A percentile compares a stretch with the other conserved stretches of the same genome.
These are phyloP conservation scores for Candida mattraensis DNA, from an alignment of 805 yeast genomes.

Conservation along the genomic window DNA sequence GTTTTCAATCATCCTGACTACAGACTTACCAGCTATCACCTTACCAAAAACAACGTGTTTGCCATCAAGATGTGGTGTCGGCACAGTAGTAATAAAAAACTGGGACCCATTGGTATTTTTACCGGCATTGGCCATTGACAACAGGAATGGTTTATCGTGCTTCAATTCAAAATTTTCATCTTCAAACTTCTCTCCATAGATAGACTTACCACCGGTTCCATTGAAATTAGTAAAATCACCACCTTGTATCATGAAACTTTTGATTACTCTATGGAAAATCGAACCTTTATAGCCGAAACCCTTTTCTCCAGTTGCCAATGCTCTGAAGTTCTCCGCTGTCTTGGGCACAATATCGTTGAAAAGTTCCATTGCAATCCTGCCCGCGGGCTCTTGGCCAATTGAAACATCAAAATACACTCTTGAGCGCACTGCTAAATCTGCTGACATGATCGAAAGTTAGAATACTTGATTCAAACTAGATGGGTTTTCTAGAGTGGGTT, in stretches of 20 bases:
- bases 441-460: constrained; percentile 10
- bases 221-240: constrained; percentile 80
- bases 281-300: constrained; percentile 80
- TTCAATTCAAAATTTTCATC: constrained; percentile 80
- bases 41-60: constrained; percentile 97
- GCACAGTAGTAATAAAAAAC: constrained; percentile 88
- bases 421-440: constrained; percentile 31
- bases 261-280: constrained; percentile 90
- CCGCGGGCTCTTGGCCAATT: constrained; percentile 65
- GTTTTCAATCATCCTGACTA: constrained; percentile 77
- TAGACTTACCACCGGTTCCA: constrained; percentile 82
- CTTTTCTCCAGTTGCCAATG: constrained; percentile 86
- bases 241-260: constrained; percentile 90
- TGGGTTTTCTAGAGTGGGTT: too few species aligned
- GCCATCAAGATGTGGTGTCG: constrained; percentile 92
- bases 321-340: constrained; percentile 87
- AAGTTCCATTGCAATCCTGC: constrained; percentile 78
- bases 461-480: too few species aligned
- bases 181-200: constrained; percentile 82
- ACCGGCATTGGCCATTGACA: constrained; percentile 97
- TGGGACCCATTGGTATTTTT: constrained; percentile 96
- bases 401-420: constrained; percentile 79
- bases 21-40: constrained; percentile 76
- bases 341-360: constrained; percentile 64
- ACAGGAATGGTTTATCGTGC: constrained; percentile 82